These are phyloP conservation scores for Rubus parviflorus DNA, from an alignment of 306 rosid genomes.

Conservation along the genomic window DNA sequence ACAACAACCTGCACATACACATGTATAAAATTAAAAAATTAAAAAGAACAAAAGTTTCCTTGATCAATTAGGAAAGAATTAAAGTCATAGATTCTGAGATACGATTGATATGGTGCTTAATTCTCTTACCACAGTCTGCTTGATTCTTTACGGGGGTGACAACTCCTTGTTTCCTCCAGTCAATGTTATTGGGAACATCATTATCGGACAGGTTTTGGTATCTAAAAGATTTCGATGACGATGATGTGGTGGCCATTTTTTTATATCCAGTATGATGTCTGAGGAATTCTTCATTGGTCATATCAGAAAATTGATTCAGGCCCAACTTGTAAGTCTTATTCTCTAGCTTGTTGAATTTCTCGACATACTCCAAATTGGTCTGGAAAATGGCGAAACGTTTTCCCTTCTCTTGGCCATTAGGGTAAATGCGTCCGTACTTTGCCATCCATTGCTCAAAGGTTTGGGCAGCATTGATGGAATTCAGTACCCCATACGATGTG, in stretches of 20 bases:
- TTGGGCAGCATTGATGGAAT: not conserved
- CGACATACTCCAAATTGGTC: constrained; percentile 26
- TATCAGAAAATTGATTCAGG: constrained; percentile 31
- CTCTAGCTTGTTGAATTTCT: constrained; percentile 24
- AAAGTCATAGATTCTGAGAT: not conserved
- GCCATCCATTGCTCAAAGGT: constrained; percentile 38
- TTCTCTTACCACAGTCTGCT: not conserved
- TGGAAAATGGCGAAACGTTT: constrained; percentile 30
- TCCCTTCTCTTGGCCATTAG: constrained; percentile 27
- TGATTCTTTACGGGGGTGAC: constrained; percentile 24
- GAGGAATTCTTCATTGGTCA: constrained; percentile 28
- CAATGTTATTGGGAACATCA: constrained; percentile 23
- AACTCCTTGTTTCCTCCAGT: constrained; percentile 42
- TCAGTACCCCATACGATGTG: not conserved
- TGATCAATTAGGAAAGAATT: not conserved
- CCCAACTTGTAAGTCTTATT: constrained; percentile 27
- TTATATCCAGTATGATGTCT: constrained; percentile 13
- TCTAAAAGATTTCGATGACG: constrained; percentile 12
- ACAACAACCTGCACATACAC: constrained; percentile 22
- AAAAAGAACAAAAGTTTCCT: not conserved
- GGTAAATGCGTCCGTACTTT: constrained; percentile 16
- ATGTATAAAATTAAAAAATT: not conserved
- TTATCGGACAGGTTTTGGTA: constrained; percentile 21
- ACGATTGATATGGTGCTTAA: not conserved
- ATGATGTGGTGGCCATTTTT: not conserved